Evolutionary conservation across 2,329 filamentous ascomycete species (phyloP).

Genomic region (Beauveria bassiana): DNA sequence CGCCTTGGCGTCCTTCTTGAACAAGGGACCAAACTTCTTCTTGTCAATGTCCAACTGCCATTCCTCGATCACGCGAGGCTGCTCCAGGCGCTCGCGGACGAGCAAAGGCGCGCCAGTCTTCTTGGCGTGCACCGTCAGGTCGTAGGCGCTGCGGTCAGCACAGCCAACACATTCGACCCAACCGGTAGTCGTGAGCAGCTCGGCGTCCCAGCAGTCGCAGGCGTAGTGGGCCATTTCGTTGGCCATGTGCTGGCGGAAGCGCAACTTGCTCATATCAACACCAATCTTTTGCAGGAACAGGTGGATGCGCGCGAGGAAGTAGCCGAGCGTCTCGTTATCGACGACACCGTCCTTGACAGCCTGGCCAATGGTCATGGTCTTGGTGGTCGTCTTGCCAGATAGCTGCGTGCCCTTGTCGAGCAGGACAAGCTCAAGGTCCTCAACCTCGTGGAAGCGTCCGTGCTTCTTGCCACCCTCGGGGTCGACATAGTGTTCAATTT

Average conservation of each 20-base stretch:
- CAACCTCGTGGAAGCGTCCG: conserved; percentile 75
- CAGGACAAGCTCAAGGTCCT: conserved; percentile 74
- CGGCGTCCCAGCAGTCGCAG: conserved; percentile 95
- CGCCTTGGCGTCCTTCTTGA: conserved; percentile 88
- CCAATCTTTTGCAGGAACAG: conserved; percentile 85
- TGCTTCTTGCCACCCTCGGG: conserved; percentile 94
- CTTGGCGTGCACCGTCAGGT: conserved; percentile 85
- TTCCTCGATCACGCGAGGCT: conserved; percentile 74
- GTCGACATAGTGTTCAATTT: conserved; percentile 98
- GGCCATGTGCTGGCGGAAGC: conserved; percentile 94
- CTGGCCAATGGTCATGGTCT: conserved; percentile 71
- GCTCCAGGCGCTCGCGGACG: conserved; percentile 72
- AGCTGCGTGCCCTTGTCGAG: conserved; percentile 81
- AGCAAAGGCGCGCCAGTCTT: conserved; percentile 82
- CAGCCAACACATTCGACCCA: conserved; percentile 99
- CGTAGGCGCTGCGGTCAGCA: conserved; percentile 91
- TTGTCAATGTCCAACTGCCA: conserved; percentile 84
- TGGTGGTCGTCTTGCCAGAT: conserved; percentile 70
- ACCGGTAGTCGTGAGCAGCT: conserved; percentile 82
- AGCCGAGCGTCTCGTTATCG: conserved; percentile 96
- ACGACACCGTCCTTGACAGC: conserved; percentile 77
- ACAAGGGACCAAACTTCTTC: conserved; percentile 91
- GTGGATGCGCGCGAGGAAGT: conserved; percentile 92
- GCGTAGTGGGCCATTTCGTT: conserved; percentile 82
- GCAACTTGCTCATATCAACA: conserved; percentile 77